Conservation (phyloP, 1,284 basidiomycete genomes). For the Microbotryum violaceum region DNA sequence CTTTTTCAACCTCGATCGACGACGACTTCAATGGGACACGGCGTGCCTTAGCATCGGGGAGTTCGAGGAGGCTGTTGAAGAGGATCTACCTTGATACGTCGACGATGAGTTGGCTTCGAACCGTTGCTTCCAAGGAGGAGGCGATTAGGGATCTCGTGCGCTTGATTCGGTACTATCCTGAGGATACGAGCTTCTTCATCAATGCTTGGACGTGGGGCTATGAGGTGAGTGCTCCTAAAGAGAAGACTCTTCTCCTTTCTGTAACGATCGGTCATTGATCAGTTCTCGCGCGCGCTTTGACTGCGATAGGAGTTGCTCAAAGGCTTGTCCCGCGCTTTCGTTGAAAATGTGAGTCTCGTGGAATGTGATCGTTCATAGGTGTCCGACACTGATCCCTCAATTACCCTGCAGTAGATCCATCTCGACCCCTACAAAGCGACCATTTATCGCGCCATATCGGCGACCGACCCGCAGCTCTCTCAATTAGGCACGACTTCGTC, state of each 20-base stretch:
- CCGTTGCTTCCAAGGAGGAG: conserved; percentile 47
- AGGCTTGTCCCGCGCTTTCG: conserved; percentile 58
- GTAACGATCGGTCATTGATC: too few relatives aligned
- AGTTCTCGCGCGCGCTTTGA: too few relatives aligned
- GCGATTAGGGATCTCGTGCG: conserved; percentile 60
- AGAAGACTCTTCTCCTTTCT: not conserved
- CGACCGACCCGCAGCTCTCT: conserved; percentile 55
- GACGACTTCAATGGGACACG: not conserved
- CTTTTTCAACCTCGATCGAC: not conserved
- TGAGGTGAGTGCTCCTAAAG: conserved; percentile 27
- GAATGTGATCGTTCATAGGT: too few relatives aligned
- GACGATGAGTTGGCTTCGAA: conserved; percentile 58
- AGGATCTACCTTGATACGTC: conserved; percentile 28
- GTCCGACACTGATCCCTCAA: too few relatives aligned
- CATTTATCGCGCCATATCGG: conserved; percentile 53
- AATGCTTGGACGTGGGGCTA: conserved; percentile 87
- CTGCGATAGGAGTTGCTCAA: conserved; percentile 74
- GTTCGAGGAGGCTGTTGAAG: not conserved
- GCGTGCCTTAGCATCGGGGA: not conserved
- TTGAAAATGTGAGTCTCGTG: conserved; percentile 49
- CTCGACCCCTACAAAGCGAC: conserved; percentile 75
- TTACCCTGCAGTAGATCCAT: conserved; percentile 55
- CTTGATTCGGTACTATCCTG: conserved; percentile 61
- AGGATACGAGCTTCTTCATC: conserved; percentile 68
- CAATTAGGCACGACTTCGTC: conserved; percentile 58